Evolutionary conservation across 1,139 yeast genomes (phyloP).

Genomic region (Candida labiduridarum): DNA sequence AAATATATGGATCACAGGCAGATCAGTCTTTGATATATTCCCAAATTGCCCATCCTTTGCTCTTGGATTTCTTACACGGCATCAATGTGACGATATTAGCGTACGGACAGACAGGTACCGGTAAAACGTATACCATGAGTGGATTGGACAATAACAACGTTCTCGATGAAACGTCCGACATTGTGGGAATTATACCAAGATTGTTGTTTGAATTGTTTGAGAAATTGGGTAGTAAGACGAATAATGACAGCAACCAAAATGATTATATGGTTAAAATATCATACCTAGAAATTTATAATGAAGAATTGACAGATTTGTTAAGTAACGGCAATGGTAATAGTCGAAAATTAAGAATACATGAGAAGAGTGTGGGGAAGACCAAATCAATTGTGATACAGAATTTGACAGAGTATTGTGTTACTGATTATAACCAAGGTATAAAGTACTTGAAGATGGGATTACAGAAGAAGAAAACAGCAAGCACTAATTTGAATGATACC

Average conservation of each 20-base stretch:
- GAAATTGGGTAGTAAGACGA: conserved; percentile 28
- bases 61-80: conserved; percentile 67
- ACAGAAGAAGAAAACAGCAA: conserved; percentile 61
- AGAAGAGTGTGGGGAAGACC: conserved; percentile 21
- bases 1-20: conserved; percentile 72
- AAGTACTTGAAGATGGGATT: conserved; percentile 56
- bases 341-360: conserved; percentile 55
- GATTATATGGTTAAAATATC: conserved; percentile 71
- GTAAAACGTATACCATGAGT: conserved; percentile 87
- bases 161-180: conserved; percentile 18
- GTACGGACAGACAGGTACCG: conserved; percentile 90
- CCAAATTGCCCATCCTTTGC: conserved; percentile 64
- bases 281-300: conserved; percentile 74
- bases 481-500: conserved; percentile 68
- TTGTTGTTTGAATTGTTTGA: conserved; percentile 58
- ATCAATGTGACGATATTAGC: conserved; percentile 82
- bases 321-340: conserved; percentile 42
- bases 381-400: conserved; percentile 48
- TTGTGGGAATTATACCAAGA: conserved; percentile 73
- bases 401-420: conserved; percentile 56
- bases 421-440: conserved; percentile 57
- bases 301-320: conserved; percentile 66
- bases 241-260: conserved; percentile 33
- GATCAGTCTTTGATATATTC: conserved; percentile 62
- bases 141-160: conserved; percentile 14